These are phyloP conservation scores for Henckelia pumila DNA, from an alignment of 257 asterid genomes.

Conservation along the genomic window DNA sequence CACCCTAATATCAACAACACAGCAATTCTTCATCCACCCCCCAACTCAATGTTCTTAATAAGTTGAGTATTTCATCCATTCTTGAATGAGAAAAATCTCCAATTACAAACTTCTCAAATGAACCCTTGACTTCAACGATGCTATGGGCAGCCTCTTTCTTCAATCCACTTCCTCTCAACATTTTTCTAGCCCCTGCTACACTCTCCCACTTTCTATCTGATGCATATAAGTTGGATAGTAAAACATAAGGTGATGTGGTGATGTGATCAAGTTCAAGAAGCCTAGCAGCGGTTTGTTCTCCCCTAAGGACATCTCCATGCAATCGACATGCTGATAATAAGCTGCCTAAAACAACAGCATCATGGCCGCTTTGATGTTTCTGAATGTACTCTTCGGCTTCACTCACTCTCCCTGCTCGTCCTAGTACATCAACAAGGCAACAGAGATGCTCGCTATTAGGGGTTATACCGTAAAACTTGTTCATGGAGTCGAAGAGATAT, in stretches of 20 bases:
- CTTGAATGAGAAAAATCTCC: conserved; percentile 53
- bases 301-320: conserved; percentile 46
- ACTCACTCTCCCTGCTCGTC: conserved; percentile 58
- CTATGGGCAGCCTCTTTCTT: conserved; percentile 62
- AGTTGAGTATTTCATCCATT: conserved; percentile 39
- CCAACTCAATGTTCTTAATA: conserved; percentile 38
- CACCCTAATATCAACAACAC: conserved; percentile 18
- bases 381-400: conserved; percentile 55
- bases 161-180: conserved; percentile 53
- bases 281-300: conserved; percentile 50
- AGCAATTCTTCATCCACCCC: conserved; percentile 32
- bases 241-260: conserved; percentile 58
- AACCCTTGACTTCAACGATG: conserved; percentile 47
- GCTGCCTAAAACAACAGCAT: conserved; percentile 61
- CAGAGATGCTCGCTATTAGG: conserved; percentile 57
- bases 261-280: conserved; percentile 48
- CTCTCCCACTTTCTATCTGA: conserved; percentile 60
- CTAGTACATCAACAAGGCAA: conserved; percentile 67
- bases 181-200: conserved; percentile 52
- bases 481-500: conserved; percentile 45
- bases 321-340: conserved; percentile 69
- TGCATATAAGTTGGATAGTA: conserved; percentile 62
- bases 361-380: conserved; percentile 38
- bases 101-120: conserved; percentile 40
- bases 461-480: conserved; percentile 30